Conservation (phyloP, 2,329 filamentous ascomycete genomes). For the Neurospora sp. region DNA sequence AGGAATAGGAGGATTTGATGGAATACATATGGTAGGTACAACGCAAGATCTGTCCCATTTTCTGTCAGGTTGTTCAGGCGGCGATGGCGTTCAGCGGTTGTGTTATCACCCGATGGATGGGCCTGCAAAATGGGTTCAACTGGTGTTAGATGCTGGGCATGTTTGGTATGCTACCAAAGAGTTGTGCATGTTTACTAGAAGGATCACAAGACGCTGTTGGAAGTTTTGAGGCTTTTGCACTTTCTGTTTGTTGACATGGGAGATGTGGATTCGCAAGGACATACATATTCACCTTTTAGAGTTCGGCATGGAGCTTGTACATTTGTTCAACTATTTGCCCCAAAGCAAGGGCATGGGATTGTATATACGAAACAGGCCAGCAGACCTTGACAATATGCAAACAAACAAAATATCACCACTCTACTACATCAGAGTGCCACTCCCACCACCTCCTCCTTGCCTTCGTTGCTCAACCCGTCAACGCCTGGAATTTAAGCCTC, state of each 20-base stretch:
- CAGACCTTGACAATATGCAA: not conserved
- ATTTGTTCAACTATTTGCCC: not conserved
- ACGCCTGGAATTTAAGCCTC: conserved; percentile 32
- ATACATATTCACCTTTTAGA: not conserved
- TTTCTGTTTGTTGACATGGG: not conserved
- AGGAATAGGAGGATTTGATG: no score
- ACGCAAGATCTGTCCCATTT: no score
- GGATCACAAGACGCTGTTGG: not conserved
- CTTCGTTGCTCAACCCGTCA: no score
- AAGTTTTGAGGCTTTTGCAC: not conserved
- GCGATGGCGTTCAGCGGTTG: no score
- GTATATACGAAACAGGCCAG: not conserved
- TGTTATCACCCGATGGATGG: no score
- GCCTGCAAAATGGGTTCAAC: not conserved
- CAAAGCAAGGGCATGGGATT: not conserved
- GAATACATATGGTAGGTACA: no score
- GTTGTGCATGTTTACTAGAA: not conserved
- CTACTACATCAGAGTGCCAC: not conserved
- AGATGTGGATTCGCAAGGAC: not conserved
- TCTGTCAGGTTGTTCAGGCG: no score
- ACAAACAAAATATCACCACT: not conserved
- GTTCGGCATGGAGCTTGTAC: not conserved
- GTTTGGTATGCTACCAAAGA: not conserved
- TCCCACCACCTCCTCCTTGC: not conserved
- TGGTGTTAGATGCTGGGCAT: not conserved